Base-by-base conservation (phyloP, 306 rosid species). In the Glycine tomentella region DNA sequence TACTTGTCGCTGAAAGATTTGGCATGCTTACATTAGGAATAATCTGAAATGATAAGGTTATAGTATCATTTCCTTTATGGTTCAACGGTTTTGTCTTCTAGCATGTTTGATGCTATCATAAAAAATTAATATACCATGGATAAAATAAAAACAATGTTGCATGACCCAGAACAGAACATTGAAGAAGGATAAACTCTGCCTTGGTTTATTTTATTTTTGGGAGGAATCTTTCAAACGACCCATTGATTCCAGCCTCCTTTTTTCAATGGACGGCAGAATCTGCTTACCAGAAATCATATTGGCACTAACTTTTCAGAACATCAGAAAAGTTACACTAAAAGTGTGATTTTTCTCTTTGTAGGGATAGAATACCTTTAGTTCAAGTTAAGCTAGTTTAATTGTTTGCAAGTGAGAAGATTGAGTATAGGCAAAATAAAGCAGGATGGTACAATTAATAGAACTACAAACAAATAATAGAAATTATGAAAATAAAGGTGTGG, bases 101-200 rank as follows among this genome's bases (percentile, higher is more conserved):
- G 57, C 36, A 62, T 49, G 72, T 46, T 45, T 63, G 31, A 55
- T 53, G 13, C 63, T 63, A 46, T 66, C 63, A 45, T 83, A 3
- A 42, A 12, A 11, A 55, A 15, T 14, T 38, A 10, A 13, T 1
- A 0, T 14, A 52, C 57, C 9, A 53, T 53, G 44, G 61, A n/a
- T 46, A 46, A 53, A 34, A 81, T 8, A 13, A 9, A 9, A 38
- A 4, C 34, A 61, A 8, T 66, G 69, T 33, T 55, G 63, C 36
- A 56, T 79, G 51, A 17, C 25, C 51, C 10, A 65, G 69, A n/a
- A 57, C 61, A n/a, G 31, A 55, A 15, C 14, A 10, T 7, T 67
- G 75, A 53, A 53, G 63, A 74, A 56, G 36, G 46, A 59, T 56
- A 36, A 46, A 76, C 61, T 56, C 67, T 36, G 65, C 55, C 52